Percentiles rank a stretch among this genome's conserved stretches.
Conservation (phyloP, 768 basidiomycete species). For the Lactifluus rugatus region DNA sequence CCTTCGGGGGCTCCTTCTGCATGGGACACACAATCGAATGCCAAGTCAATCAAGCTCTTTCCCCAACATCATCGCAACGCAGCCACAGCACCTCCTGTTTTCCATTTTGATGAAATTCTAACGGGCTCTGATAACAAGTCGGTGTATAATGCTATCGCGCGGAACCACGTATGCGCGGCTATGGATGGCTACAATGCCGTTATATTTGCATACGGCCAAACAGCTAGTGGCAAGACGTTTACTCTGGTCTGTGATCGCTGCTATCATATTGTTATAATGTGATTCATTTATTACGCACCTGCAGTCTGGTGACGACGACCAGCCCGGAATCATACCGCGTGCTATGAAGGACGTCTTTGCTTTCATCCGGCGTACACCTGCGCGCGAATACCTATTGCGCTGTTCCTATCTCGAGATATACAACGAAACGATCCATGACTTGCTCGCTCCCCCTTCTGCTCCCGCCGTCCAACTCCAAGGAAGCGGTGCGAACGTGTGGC, state of each 20-base stretch:
- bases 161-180: slow-evolving; percentile 75
- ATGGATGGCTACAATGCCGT: slow-evolving; percentile 98
- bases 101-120: slow-evolving; percentile 67
- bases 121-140: slow-evolving; percentile 74
- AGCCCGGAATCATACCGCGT: slow-evolving; percentile 92
- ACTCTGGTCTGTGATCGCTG: slow-evolving; percentile 37
- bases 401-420: slow-evolving; percentile 98
- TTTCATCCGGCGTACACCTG: slow-evolving; percentile 65
- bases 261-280: neutral
- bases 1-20: slow-evolving; percentile 44
- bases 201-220: slow-evolving; percentile 92
- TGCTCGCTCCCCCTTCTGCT: slow-evolving; percentile 63
- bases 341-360: slow-evolving; percentile 89
- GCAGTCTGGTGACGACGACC: slow-evolving; percentile 63
- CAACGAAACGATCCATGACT: slow-evolving; percentile 82
- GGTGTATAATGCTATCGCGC: slow-evolving; percentile 65
- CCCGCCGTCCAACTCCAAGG: slow-evolving; percentile 66
- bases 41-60: slow-evolving; percentile 52
- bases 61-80: slow-evolving; percentile 43
- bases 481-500: slow-evolving; percentile 46
- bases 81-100: slow-evolving; percentile 35
- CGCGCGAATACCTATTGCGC: slow-evolving; percentile 85
- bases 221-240: slow-evolving; percentile 69
- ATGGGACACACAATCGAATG: slow-evolving; percentile 40
- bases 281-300: neutral